These are phyloP conservation scores for Pyrenopolyporus hunteri DNA, from an alignment of 495 filamentous ascomycete species.

Conservation along the genomic window DNA sequence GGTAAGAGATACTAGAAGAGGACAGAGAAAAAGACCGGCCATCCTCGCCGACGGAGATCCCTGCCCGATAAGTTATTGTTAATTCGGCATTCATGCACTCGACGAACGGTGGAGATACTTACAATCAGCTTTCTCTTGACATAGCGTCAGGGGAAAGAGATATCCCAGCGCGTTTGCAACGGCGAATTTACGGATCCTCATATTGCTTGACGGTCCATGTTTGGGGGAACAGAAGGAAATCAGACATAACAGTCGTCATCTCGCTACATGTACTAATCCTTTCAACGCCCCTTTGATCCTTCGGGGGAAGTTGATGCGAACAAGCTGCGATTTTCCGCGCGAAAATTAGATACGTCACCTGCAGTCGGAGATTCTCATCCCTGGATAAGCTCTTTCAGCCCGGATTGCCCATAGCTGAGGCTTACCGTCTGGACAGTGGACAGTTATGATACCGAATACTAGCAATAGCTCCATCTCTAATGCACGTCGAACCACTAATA, in stretches of 20 bases:
- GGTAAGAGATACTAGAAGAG: conserved; percentile 57
- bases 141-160: conserved; percentile 33
- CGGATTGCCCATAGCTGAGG: conserved; percentile 6
- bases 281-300: conserved; percentile 15
- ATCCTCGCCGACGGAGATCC: conserved; percentile 50
- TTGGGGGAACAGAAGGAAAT: neutral
- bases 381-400: conserved; percentile 7
- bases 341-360: conserved; percentile 13
- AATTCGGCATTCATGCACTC: conserved; percentile 25
- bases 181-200: conserved; percentile 19
- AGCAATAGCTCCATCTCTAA: neutral
- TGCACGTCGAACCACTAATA: neutral
- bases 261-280: conserved; percentile 6
- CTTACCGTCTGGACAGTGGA: no score
- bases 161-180: conserved; percentile 16
- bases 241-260: neutral
- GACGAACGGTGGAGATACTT: neutral
- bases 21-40: conserved; percentile 54
- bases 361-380: conserved; percentile 17
- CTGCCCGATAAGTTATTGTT: conserved; percentile 41
- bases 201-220: neutral
- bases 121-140: conserved; percentile 36
- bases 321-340: conserved; percentile 1
- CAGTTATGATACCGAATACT: no score
- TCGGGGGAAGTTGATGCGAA: conserved; percentile 12